phyloP scores from a whole-genome alignment of 345 rosid species.

The Sisymbrium altissimum region DNA sequence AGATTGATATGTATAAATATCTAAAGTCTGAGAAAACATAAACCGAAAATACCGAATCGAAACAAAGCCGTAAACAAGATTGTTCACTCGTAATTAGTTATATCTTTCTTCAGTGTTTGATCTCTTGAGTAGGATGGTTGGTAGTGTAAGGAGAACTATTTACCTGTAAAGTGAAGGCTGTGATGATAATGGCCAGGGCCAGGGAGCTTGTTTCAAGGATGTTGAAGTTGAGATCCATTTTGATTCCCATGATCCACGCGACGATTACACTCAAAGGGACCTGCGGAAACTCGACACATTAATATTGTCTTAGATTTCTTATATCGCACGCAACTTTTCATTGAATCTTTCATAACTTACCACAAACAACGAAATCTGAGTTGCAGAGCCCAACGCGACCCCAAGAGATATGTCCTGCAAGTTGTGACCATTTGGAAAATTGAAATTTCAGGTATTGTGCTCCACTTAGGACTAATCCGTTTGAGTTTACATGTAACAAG shows the following conservation, averaged over 20 bases:
- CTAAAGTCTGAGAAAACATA: background rate
- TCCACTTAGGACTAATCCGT: background rate
- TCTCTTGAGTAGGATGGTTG: background rate
- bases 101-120: background rate
- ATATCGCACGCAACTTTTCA: background rate
- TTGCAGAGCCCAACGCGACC: slow-evolving; percentile 92
- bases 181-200: slow-evolving; percentile 57
- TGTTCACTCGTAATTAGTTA: background rate
- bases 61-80: background rate
- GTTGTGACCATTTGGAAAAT: background rate
- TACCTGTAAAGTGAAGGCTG: slow-evolving; percentile 81
- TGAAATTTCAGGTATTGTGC: background rate
- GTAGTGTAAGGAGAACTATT: background rate
- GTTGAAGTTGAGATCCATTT: slow-evolving; percentile 85
- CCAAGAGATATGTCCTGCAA: slow-evolving; percentile 84
- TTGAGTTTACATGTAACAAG: background rate
- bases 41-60: no score
- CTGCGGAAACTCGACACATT: slow-evolving; percentile 29
- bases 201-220: slow-evolving; percentile 78
- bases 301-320: background rate
- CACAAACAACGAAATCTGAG: slow-evolving; percentile 84
- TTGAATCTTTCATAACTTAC: slow-evolving; percentile 39
- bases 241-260: slow-evolving; percentile 70
- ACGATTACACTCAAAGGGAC: slow-evolving; percentile 65
- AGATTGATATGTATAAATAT: background rate